Base-by-base conservation (phyloP, 139 green algal species). In the Tetradesmus lagerheimii region DNA sequence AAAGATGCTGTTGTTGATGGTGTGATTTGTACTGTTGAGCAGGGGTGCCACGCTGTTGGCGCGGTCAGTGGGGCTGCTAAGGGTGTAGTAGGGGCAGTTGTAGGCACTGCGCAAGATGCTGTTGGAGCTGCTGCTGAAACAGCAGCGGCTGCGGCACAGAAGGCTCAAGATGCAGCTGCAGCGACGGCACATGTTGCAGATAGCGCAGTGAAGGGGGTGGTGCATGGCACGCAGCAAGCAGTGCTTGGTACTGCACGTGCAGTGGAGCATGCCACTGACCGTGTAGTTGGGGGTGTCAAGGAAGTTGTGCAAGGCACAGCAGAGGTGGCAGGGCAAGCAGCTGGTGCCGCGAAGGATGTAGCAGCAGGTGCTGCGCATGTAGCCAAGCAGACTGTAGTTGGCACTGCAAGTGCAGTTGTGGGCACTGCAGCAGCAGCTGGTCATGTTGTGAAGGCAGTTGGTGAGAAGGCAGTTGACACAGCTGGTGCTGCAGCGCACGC, bases 141-240 rank as follows among this genome's bases (percentile, higher is more conserved):
- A 88, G 37, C 82, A 89, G 87, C 83, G 91, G 87, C 5, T 90
- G 18, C 41, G 86, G 87, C 15, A 27, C 77, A 90, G 39, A 80
- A 90, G 31, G 91, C 87, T 37, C 20, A 85, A 12, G 83, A 92
- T 5, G 91, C 87, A 43, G 34, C 39, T 27, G 41, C 41, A 38
- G 39, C 41, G 9, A 31, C 79, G 27, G 41, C 29, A 38, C 45
- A 86, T 75, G 80, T 29, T 50, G 80, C 47, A 12, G 43, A 75
- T 41, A 62, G 25, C 31, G 80, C 47, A 90, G 83, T 6, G 87
- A 88, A 27, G 34, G 41, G 25, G 29, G 27, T 71, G 15, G 43
- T 71, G 27, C 80, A 45, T 15, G n/a, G 16, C 0, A 75, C 37
- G 45, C 45, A 86, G 29, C 23, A 34, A 45, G 45, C 80, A 47